Percentiles rank a stretch among this genome's conserved stretches.
phyloP scores from a whole-genome alignment of 2,329 filamentous ascomycete genomes.

The Alternaria arbusti region DNA sequence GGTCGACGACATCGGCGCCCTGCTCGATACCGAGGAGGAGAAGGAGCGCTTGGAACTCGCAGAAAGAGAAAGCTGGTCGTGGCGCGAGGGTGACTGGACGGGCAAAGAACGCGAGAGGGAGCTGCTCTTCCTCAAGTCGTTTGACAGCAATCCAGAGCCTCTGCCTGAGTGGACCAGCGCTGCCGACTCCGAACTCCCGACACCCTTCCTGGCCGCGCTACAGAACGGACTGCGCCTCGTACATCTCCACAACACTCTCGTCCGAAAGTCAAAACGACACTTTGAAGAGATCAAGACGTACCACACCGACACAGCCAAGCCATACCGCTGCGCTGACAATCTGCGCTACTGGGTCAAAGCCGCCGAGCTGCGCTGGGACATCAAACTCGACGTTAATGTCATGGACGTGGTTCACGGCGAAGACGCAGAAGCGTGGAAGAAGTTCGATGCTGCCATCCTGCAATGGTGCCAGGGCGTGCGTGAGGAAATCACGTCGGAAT shows the following conservation, averaged over 20 bases:
- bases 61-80: slow-evolving; percentile 77
- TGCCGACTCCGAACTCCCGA: slow-evolving; percentile 64
- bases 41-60: slow-evolving; percentile 76
- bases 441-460: slow-evolving; percentile 83
- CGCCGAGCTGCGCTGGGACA: slow-evolving; percentile 91
- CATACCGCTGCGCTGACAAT: slow-evolving; percentile 93
- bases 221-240: slow-evolving; percentile 83
- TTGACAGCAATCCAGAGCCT: slow-evolving; percentile 65
- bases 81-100: slow-evolving; percentile 75
- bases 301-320: slow-evolving; percentile 92
- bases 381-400: slow-evolving; percentile 81
- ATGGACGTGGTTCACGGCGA: slow-evolving; percentile 83
- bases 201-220: slow-evolving; percentile 74
- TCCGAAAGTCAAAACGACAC: slow-evolving; percentile 81
- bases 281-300: slow-evolving; percentile 90
- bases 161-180: slow-evolving; percentile 72
- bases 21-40: slow-evolving; percentile 78
- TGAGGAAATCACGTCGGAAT: slow-evolving; percentile 81
- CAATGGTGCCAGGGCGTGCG: slow-evolving; percentile 84
- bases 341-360: slow-evolving; percentile 96
- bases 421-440: slow-evolving; percentile 72
- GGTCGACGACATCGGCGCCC: slow-evolving; percentile 77
- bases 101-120: slow-evolving; percentile 82
- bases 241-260: slow-evolving; percentile 85
- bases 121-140: slow-evolving; percentile 78